Evolutionary conservation across 2,329 filamentous ascomycete species (phyloP).

Genomic region (Trichoderma sp.): DNA sequence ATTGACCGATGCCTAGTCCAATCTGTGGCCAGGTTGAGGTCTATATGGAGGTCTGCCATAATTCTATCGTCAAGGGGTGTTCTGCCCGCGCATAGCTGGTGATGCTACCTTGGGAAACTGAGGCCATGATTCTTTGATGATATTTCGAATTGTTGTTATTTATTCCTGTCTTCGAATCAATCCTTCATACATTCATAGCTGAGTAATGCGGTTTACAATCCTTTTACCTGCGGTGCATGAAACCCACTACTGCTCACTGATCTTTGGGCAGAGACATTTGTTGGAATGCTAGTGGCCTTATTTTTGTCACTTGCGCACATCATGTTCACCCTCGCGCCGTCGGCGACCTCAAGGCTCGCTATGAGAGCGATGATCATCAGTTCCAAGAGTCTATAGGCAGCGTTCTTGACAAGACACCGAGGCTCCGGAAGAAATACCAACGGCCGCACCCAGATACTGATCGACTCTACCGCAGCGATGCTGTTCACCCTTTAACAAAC

Average conservation of each 20-base stretch:
- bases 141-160: not conserved
- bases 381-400: not conserved
- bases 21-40: not conserved
- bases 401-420: not conserved
- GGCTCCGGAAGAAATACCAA: constrained; percentile 10
- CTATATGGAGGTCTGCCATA: not conserved
- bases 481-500: not conserved
- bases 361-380: constrained; percentile 19
- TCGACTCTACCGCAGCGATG: not conserved
- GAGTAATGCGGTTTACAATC: not conserved
- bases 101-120: not conserved
- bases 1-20: not conserved
- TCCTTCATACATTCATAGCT: not conserved
- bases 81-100: not conserved
- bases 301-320: not conserved
- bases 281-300: not conserved
- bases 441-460: constrained; percentile 12
- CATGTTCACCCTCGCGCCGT: not conserved
- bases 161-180: not conserved
- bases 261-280: not conserved
- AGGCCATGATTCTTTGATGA: not conserved
- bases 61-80: too few relatives aligned
- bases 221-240: not conserved
- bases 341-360: not conserved
- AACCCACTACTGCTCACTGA: not conserved